Base-by-base conservation (phyloP, 2,329 filamentous ascomycete genomes). In the Stachybotrys chartarum region DNA sequence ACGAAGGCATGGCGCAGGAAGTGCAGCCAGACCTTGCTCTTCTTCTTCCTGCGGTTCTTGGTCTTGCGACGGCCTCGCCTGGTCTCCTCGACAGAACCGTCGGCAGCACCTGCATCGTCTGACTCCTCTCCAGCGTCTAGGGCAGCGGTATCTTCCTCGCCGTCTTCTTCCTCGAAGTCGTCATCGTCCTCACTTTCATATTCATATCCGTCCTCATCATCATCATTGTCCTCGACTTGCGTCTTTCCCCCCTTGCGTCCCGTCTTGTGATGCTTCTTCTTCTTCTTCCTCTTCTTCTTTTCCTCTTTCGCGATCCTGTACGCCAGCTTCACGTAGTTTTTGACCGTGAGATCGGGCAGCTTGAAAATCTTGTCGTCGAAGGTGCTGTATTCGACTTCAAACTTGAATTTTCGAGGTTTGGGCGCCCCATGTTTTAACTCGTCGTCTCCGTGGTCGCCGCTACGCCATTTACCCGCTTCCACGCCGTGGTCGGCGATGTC, bases 361-460 rank as follows among this genome's bases (percentile, higher is more conserved):
- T 83, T 81, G 68, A 92, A 97, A 1, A 87, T 70, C 56, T 83
- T 73, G 68, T 97, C 91, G 24, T 85, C 81, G 55, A 83, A 86
- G 0, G 92, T 97, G 68, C 86, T 85, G 69, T 99, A 99, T 69
- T 96, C 91, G 51, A 96, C 77, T 66, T 96, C 81, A 66, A 84
- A 97, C 16, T 77, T 68, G 69, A 97, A 91, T 39, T 82, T 73
- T 48, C 76, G 81, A 4, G 86, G 83, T 60, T 82, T 73, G 1
- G 85, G 82, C 58, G 79, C 76, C 30, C 75, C 71, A 50, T 75
- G 69, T 56, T 77, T 74, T 5, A 68, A 65, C 3, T 82, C 75
- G 68, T 86, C 84, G 58, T 78, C 78, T 53, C 77, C 73, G 66
- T 86, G 81, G 63, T 84, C 86, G 54, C 85, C 86, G 56, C 84